Evolutionary conservation across 345 rosid species (phyloP), one percentile per base, ranked within the genome.

Genomic region (Erodium maritimum): DNA sequence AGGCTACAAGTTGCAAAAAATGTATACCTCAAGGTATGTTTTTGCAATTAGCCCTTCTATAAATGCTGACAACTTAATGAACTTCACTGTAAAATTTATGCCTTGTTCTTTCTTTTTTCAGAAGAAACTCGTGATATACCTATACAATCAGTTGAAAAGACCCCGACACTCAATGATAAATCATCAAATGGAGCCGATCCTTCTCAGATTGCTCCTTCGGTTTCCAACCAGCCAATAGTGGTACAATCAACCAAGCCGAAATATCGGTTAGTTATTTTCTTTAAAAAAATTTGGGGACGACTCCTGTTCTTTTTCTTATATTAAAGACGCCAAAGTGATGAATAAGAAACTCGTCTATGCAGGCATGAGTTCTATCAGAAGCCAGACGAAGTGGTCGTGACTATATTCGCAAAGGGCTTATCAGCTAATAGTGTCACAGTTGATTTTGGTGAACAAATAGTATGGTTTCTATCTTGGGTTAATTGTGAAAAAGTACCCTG

Each of bases 311-410:
- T 16, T 17, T n/a, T 17, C 29, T 14, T 59, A 24, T 50, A 57
- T 19, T 37, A 4, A 20, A 21, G 33, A 16, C 29, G 18, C 37
- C 9, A 5, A 29, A 29, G 5, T 29, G 5, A 29, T 52, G 18
- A 51, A 62, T n/a, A 34, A 4, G 23, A 14, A 33, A 56, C 21
- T 22, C 64, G 24, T 24, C n/a, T 60, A 29, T 29, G 57, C 78
- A 93, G 99, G 68, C 97, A 87, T 67, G 95, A 85, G 62, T 79
- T 63, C 67, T 93, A 78, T 75, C 99, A 93, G 75, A 93, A 79
- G 77, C 88, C 90, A 29, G 91, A 89, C 54, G 95, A 85, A 72
- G 91, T 87, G 58, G 95, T 93, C 57, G 79, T 93, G 51, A 89
- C 91, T 19, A 62, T 89, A 52, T 87, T 93, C 65, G 99, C 95